Evolutionary conservation across 1,284 basidiomycete genomes (phyloP).

Genomic region (Malassezia furfur): DNA sequence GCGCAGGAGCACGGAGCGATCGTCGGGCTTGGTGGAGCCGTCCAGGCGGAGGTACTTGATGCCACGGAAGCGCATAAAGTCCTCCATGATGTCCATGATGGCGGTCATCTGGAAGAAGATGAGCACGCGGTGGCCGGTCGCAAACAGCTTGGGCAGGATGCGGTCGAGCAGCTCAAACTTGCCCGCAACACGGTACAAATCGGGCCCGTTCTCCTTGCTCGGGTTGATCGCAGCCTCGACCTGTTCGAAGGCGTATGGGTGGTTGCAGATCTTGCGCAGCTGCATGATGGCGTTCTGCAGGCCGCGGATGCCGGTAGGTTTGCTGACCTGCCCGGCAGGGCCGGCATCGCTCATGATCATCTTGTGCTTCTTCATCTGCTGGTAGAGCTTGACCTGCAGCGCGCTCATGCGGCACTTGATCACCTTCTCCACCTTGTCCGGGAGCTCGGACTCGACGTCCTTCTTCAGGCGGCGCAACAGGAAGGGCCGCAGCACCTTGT

Average conservation of each 20-base stretch:
- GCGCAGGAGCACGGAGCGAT: conserved; percentile 80
- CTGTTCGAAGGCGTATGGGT: conserved; percentile 71
- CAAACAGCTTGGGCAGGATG: conserved; percentile 87
- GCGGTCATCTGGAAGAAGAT: conserved; percentile 99
- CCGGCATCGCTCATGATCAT: conserved; percentile 57
- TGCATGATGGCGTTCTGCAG: conserved; percentile 99
- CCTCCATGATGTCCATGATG: conserved; percentile 99
- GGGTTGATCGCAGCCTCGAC: conserved; percentile 88
- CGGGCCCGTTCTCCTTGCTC: conserved; percentile 66
- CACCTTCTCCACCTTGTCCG: conserved; percentile 98
- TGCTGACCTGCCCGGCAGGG: conserved; percentile 29
- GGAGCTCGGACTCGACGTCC: conserved; percentile 93
- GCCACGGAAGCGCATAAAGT: conserved; percentile 81
- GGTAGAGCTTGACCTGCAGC: conserved; percentile 86
- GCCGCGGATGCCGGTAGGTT: conserved; percentile 48
- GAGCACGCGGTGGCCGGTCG: conserved; percentile 82
- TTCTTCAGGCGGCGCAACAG: conserved; percentile 91
- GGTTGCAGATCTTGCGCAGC: conserved; percentile 92
- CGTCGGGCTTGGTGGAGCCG: conserved; percentile 95
- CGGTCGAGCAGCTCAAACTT: conserved; percentile 92
- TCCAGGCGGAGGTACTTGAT: conserved; percentile 90
- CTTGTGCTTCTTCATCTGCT: conserved; percentile 94
- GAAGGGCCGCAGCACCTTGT: conserved; percentile 97
- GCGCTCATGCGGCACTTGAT: conserved; percentile 97
- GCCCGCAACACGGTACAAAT: conserved; percentile 71